phyloP scores from a whole-genome alignment of 2,329 filamentous ascomycete genomes.

The Byssothecium circinans region DNA sequence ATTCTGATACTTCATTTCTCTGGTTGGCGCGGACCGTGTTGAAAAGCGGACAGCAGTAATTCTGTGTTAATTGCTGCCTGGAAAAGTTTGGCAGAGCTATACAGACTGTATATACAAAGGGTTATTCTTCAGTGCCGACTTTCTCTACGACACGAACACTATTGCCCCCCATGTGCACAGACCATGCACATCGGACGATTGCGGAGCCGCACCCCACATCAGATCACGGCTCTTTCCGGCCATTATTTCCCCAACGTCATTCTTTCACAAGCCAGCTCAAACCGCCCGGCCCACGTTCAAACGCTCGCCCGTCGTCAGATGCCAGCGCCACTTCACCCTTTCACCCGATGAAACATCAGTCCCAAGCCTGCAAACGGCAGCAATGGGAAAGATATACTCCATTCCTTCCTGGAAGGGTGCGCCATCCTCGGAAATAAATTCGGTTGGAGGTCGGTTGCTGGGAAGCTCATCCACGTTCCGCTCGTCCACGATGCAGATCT shows the following conservation, averaged over 20 bases:
- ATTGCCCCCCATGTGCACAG: too few species aligned
- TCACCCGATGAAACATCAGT: background rate
- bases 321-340: background rate
- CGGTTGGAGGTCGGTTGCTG: background rate
- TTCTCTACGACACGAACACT: too few species aligned
- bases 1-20: background rate
- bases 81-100: too few species aligned
- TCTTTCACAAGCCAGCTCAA: conserved; percentile 33
- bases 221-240: conserved; percentile 25
- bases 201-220: conserved; percentile 10
- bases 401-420: background rate
- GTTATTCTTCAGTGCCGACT: background rate
- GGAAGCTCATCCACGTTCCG: conserved; percentile 27
- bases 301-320: background rate
- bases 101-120: too few species aligned
- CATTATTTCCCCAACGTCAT: conserved; percentile 31
- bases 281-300: background rate
- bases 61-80: too few species aligned
- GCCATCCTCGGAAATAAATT: background rate
- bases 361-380: too few species aligned
- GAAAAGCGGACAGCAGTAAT: too few species aligned
- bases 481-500: conserved; percentile 39
- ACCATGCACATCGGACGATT: conserved; percentile 10
- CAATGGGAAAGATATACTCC: background rate
- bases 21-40: too few species aligned